These are phyloP conservation scores for Rhizophora apiculata DNA, from an alignment of 345 rosid genomes.

Conservation along the genomic window DNA sequence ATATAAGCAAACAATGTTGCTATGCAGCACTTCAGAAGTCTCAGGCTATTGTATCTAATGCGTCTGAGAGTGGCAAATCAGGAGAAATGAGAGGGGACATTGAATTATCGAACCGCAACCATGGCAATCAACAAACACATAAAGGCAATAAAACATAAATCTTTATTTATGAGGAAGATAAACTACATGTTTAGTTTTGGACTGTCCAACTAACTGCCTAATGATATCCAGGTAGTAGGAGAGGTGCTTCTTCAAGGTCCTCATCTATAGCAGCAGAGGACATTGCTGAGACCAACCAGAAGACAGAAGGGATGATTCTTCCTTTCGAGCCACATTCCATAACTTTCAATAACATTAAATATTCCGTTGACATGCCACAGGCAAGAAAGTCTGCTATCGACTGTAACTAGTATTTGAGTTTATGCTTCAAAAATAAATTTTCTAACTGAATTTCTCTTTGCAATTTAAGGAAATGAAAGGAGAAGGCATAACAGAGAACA, in stretches of 20 bases:
- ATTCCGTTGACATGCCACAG: conserved; percentile 67
- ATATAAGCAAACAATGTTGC: too few species aligned
- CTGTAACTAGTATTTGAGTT: too few species aligned
- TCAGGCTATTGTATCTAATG: conserved; percentile 50
- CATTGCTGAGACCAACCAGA: too few species aligned
- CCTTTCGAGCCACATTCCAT: conserved; percentile 62
- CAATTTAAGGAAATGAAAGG: conserved; percentile 39
- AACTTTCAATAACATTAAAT: conserved; percentile 54
- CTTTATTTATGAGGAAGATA: too few species aligned
- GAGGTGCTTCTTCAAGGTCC: too few species aligned
- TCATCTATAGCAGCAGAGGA: conserved; percentile 32
- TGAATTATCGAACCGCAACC: conserved; percentile 33
- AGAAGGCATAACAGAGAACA: conserved; percentile 32
- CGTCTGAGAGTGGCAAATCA: conserved; percentile 23
- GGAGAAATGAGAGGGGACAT: too few species aligned
- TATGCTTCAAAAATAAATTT: too few species aligned
- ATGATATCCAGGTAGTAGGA: too few species aligned
- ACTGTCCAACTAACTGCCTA: too few species aligned
- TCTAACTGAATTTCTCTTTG: too few species aligned
- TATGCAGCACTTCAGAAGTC: conserved; percentile 59
- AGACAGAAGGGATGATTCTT: conserved; percentile 39
- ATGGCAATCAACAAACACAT: background rate
- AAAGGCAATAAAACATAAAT: too few species aligned
- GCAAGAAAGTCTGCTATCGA: conserved; percentile 13
- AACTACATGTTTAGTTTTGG: too few species aligned